Evolutionary conservation across 768 basidiomycete species (phyloP).

Genomic region (Cytidiella melzeri): DNA sequence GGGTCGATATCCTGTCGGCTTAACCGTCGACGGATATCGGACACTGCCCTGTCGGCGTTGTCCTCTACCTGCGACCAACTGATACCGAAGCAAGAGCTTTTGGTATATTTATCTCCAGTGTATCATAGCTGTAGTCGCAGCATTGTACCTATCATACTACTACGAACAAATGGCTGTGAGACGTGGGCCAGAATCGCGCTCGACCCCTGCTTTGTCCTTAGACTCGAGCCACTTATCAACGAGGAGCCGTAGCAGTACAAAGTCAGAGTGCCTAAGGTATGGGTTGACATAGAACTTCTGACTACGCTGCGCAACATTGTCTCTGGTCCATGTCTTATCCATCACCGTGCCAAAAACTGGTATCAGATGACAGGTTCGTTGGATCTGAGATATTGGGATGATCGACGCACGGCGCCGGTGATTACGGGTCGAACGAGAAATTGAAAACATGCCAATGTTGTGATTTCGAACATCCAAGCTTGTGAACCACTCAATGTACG

Average conservation of each 20-base stretch:
- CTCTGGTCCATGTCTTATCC: background rate
- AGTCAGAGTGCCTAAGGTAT: background rate
- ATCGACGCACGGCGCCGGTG: background rate
- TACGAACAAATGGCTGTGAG: no score
- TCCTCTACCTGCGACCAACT: no score
- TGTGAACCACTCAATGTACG: slow-evolving; percentile 26
- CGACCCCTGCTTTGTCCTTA: no score
- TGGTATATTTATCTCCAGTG: no score
- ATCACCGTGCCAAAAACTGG: background rate
- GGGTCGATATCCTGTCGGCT: no score
- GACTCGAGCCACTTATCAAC: background rate
- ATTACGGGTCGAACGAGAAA: slow-evolving; percentile 7
- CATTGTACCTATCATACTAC: no score
- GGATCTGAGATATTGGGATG: background rate
- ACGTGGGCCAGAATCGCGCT: no score
- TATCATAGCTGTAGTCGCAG: no score
- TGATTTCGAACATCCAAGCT: slow-evolving; percentile 12
- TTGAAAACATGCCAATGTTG: slow-evolving; percentile 14
- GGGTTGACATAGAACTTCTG: background rate
- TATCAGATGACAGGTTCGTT: background rate
- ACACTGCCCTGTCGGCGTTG: no score
- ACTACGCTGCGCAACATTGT: background rate
- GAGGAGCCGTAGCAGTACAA: background rate
- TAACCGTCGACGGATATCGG: no score
- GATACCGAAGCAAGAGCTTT: no score